A percentile compares a stretch with the other conserved stretches of the same genome.
Evolutionary conservation across 345 rosid genomes (phyloP).

Genomic region (Lepidium africanum): DNA sequence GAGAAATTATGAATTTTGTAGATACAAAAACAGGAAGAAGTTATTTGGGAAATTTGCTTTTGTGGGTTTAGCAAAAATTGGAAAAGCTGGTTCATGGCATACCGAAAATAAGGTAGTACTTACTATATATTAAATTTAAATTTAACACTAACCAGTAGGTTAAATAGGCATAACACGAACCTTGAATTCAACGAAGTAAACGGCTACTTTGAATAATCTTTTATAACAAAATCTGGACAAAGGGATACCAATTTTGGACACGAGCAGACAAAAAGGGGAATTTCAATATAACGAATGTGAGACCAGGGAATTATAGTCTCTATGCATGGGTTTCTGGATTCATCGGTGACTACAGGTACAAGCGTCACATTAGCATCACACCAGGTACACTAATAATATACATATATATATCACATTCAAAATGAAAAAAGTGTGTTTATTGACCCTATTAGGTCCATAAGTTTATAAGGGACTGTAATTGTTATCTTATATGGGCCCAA

Average conservation of each 20-base stretch:
- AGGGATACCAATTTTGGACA: slow-evolving; percentile 95
- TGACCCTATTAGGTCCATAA: too few relatives aligned
- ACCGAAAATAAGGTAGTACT: slow-evolving; percentile 50
- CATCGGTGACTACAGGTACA: slow-evolving; percentile 56
- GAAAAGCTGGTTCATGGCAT: slow-evolving; percentile 87
- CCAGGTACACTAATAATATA: too few relatives aligned
- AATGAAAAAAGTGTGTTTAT: too few relatives aligned
- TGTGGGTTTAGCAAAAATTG: slow-evolving; percentile 78
- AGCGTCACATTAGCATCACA: slow-evolving; percentile 28
- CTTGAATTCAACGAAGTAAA: neutral
- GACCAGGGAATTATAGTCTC: slow-evolving; percentile 55
- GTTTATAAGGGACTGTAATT: too few relatives aligned
- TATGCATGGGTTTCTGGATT: slow-evolving; percentile 66
- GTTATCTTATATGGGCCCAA: too few relatives aligned
- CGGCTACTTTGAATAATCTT: neutral
- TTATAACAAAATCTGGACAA: neutral
- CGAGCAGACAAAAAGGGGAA: slow-evolving; percentile 41
- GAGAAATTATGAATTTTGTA: slow-evolving; percentile 1
- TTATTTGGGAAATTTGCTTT: slow-evolving; percentile 39
- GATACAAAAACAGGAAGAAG: slow-evolving; percentile 25
- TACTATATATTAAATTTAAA: too few relatives aligned
- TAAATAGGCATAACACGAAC: too few relatives aligned
- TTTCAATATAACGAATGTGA: slow-evolving; percentile 52
- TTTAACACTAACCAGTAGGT: too few relatives aligned
- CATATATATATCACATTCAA: too few relatives aligned